Percentiles rank a stretch among this genome's conserved stretches.
Evolutionary conservation across 2,329 filamentous ascomycete genomes (phyloP).

Genomic region (Beauveria australis): DNA sequence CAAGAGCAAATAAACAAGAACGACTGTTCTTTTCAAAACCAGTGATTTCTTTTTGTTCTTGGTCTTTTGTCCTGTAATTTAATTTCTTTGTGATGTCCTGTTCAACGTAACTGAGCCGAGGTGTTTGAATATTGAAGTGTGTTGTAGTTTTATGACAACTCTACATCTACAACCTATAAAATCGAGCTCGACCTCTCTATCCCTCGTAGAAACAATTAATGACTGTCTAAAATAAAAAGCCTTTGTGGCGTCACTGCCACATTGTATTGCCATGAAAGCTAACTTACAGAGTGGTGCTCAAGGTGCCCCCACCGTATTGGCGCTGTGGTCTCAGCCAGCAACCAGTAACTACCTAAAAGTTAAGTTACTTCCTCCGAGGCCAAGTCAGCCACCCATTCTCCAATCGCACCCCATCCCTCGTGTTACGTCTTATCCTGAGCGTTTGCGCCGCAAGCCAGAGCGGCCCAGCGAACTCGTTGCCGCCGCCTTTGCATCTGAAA

Average conservation of each 20-base stretch:
- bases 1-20: too few species aligned
- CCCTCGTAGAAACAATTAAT: too few species aligned
- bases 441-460: conserved; percentile 1
- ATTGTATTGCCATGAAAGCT: background rate
- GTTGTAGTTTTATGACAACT: too few species aligned
- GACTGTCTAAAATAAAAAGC: background rate
- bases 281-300: background rate
- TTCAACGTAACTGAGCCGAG: too few species aligned
- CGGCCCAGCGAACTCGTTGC: background rate
- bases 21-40: too few species aligned
- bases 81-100: too few species aligned
- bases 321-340: background rate
- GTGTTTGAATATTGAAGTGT: too few species aligned
- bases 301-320: background rate
- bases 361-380: background rate
- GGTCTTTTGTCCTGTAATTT: too few species aligned
- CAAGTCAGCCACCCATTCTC: background rate
- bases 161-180: too few species aligned
- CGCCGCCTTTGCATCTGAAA: background rate
- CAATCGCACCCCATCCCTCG: conserved; percentile 6
- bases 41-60: too few species aligned
- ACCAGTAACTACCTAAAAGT: background rate
- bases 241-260: background rate
- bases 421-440: background rate
- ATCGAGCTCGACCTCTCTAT: too few species aligned